Conservation (phyloP, 2,329 filamentous ascomycete species). For the Monilinia vaccinii-corymbosi region DNA sequence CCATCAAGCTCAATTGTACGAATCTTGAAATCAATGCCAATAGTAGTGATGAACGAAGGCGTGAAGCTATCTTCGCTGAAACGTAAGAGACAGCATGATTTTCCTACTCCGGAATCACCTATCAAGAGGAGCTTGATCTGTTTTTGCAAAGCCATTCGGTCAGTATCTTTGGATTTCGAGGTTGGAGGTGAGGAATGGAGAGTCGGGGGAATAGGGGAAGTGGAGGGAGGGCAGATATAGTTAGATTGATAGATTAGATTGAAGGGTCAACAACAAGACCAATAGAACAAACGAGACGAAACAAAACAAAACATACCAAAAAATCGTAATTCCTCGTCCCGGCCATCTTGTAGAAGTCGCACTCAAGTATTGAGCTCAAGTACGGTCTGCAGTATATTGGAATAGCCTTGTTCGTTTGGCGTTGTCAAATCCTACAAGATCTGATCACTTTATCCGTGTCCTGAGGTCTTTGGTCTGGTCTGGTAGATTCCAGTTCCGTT, state of each 20-base stretch:
- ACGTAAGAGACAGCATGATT: constrained; percentile 95
- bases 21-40: constrained; percentile 99
- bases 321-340: constrained; percentile 99
- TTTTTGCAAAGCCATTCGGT: not conserved
- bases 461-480: not conserved
- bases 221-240: not conserved
- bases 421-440: constrained; percentile 6
- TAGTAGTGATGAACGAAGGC: constrained; percentile 99
- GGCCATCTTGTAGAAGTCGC: constrained; percentile 54
- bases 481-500: not conserved
- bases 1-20: constrained; percentile 97
- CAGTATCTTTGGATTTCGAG: not conserved
- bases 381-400: constrained; percentile 1
- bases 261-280: not conserved
- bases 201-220: not conserved
- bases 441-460: constrained; percentile 4
- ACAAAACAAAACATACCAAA: constrained; percentile 50
- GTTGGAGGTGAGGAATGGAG: not conserved
- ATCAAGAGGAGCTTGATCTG: constrained; percentile 95
- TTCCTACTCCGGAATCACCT: constrained; percentile 99
- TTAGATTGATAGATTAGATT: not conserved
- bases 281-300: not conserved
- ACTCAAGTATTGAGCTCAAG: constrained; percentile 11
- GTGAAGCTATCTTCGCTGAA: constrained; percentile 99
- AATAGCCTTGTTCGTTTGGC: constrained; percentile 4